Conservation (phyloP, 306 rosid genomes). For the Lablab purpureus region DNA sequence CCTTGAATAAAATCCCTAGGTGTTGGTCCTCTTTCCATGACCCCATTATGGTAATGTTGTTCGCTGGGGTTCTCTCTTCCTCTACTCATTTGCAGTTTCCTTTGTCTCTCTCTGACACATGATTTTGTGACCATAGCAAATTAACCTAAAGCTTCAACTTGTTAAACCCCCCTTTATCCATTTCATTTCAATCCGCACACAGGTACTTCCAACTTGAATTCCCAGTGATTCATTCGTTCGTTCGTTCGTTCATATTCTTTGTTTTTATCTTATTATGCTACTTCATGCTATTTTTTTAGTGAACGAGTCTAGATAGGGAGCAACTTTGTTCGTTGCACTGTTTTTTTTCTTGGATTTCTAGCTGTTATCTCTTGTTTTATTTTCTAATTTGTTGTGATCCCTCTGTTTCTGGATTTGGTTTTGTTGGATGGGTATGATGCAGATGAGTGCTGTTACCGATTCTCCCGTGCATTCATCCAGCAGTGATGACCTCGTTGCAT, state of each 20-base stretch:
- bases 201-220: background rate
- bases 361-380: background rate
- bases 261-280: background rate
- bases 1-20: background rate
- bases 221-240: background rate
- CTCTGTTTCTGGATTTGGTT: conserved; percentile 33
- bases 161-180: too few species aligned
- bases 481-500: conserved; percentile 72
- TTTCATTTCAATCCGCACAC: background rate
- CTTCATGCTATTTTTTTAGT: background rate
- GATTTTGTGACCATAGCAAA: too few species aligned
- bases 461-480: conserved; percentile 79
- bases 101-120: too few species aligned
- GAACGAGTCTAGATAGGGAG: background rate
- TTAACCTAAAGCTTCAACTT: too few species aligned
- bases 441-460: conserved; percentile 78
- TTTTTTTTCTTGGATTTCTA: background rate
- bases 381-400: background rate
- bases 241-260: background rate
- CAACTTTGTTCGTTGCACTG: background rate
- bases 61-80: too few species aligned
- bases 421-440: conserved; percentile 42
- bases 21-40: too few species aligned
- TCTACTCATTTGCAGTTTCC: too few species aligned
- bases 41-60: too few species aligned